Percentiles rank a stretch among this genome's conserved stretches.
Conservation (phyloP, 129 eudicot genomes). For the Centaurea solstitialis region DNA sequence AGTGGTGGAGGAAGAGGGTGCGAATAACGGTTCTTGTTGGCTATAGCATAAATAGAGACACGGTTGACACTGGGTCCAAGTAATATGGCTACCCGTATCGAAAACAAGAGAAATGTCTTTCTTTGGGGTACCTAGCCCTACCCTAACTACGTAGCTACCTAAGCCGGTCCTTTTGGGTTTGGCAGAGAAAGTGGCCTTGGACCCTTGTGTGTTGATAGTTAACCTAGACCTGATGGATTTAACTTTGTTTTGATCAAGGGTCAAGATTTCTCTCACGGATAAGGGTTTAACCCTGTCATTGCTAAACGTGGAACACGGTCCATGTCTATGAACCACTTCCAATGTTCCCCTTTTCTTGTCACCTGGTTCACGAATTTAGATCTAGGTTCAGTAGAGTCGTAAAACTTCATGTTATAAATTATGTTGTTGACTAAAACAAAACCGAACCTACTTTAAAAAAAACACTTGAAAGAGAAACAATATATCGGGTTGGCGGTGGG, state of each 20-base stretch:
- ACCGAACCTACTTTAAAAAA: no score
- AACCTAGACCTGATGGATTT: slow-evolving; percentile 44
- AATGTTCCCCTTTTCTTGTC: slow-evolving; percentile 27
- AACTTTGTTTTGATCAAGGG: slow-evolving; percentile 55
- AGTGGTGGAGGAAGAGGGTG: no score
- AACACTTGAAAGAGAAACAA: no score
- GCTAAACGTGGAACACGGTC: slow-evolving; percentile 61
- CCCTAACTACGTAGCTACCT: slow-evolving; percentile 62
- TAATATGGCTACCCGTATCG: slow-evolving; percentile 41
- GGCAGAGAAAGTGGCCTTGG: slow-evolving; percentile 47
- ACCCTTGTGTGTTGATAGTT: background rate
- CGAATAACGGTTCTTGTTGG: no score
- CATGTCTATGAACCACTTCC: slow-evolving; percentile 62
- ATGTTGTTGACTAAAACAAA: no score
- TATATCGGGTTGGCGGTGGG: no score
- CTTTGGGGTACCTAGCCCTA: slow-evolving; percentile 77
- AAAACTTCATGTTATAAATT: no score
- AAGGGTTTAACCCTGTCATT: slow-evolving; percentile 32
- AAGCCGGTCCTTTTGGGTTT: slow-evolving; percentile 61
- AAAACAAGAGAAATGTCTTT: slow-evolving; percentile 58
- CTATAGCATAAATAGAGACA: slow-evolving; percentile 60
- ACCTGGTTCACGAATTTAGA: no score
- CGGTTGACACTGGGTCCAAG: no score
- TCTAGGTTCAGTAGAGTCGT: background rate
- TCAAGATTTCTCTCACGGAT: slow-evolving; percentile 37